These are phyloP conservation scores for Gonapodya sp. DNA, from an alignment of 192 early-diverging fungal genomes.

Conservation along the genomic window DNA sequence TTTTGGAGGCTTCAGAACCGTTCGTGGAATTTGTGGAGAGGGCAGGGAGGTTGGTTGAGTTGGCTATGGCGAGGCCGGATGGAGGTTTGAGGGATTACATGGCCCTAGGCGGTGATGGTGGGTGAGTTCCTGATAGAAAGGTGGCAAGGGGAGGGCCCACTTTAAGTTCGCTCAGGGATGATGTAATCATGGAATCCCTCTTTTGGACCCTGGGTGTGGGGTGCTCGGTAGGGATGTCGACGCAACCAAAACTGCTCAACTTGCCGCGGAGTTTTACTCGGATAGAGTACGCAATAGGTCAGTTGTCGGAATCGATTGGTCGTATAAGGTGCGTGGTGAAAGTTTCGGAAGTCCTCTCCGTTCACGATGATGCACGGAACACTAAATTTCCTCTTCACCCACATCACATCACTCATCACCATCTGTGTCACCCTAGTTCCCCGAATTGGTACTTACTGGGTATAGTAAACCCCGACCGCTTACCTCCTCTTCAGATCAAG, in stretches of 20 bases:
- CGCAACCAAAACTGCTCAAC: not conserved
- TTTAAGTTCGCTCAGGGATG: constrained; percentile 16
- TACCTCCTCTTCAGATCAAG: constrained; percentile 74
- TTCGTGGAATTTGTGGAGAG: constrained; percentile 83
- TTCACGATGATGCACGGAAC: no score
- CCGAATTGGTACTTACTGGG: constrained; percentile 77
- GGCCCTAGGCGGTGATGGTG: constrained; percentile 41
- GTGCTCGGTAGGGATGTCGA: not conserved
- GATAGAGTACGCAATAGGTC: not conserved
- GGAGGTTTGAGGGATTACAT: constrained; percentile 94
- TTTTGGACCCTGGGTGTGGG: not conserved
- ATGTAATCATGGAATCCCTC: no score
- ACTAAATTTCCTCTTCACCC: not conserved
- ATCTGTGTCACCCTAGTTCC: constrained; percentile 23
- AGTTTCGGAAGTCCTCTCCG: not conserved
- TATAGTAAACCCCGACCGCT: constrained; percentile 78
- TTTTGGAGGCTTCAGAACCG: constrained; percentile 61
- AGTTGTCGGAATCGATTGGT: not conserved
- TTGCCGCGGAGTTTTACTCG: not conserved
- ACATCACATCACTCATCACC: constrained; percentile 1
- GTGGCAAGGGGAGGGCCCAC: not conserved
- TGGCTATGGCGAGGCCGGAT: constrained; percentile 71
- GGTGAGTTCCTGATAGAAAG: constrained; percentile 22
- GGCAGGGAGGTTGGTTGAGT: constrained; percentile 78
- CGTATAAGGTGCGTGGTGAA: not conserved